Conservation (phyloP, 164 flowering plant genomes). For the Pachysandra terminalis region DNA sequence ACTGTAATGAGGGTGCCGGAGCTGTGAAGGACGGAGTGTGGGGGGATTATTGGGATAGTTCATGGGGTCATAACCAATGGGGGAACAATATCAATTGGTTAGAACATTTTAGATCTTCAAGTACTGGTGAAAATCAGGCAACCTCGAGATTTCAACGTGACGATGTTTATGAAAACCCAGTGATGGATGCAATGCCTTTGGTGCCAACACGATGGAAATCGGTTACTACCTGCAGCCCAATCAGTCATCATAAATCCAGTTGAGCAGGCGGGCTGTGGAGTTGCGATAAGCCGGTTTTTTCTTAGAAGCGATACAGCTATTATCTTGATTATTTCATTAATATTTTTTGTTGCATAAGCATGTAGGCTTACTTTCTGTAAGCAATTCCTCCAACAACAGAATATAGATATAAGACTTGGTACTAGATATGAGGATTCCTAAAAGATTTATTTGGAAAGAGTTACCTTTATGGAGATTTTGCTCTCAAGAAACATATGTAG, state of each 20-base stretch:
- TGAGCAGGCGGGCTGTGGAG: background rate
- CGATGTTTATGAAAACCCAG: background rate
- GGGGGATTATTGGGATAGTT: slow-evolving; percentile 11
- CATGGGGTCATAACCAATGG: slow-evolving; percentile 12
- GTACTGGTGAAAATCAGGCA: slow-evolving; percentile 14
- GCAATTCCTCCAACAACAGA: too few relatives aligned
- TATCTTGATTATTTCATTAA: too few relatives aligned
- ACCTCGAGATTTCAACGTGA: slow-evolving; percentile 26
- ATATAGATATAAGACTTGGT: too few relatives aligned
- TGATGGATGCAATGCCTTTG: background rate
- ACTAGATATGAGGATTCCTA: too few relatives aligned
- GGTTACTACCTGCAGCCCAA: background rate
- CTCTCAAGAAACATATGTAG: too few relatives aligned
- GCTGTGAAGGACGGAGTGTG: slow-evolving; percentile 1
- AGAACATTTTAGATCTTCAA: slow-evolving; percentile 16
- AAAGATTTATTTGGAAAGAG: too few relatives aligned
- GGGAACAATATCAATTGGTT: background rate
- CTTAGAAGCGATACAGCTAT: background rate
- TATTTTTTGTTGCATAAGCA: too few relatives aligned
- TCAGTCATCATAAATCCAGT: too few relatives aligned
- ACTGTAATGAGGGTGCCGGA: slow-evolving; percentile 13
- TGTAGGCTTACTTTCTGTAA: too few relatives aligned
- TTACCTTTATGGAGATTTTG: too few relatives aligned
- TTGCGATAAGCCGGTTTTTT: slow-evolving; percentile 1
- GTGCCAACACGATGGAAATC: background rate